These are phyloP conservation scores for Amanita jacksonii DNA, from an alignment of 768 basidiomycete species.

Conservation along the genomic window DNA sequence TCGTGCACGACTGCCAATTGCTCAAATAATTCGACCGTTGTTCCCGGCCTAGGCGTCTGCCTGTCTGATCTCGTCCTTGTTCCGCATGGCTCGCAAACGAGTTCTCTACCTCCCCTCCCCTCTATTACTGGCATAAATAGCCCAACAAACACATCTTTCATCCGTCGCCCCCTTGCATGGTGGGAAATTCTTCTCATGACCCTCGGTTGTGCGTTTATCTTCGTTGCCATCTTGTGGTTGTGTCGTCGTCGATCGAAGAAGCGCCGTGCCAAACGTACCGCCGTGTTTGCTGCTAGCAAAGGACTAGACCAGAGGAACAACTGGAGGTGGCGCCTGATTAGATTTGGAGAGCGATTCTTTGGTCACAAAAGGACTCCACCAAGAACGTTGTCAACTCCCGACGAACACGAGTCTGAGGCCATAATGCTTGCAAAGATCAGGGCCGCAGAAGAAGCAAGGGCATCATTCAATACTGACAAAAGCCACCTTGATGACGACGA, in stretches of 20 bases:
- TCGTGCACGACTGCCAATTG: constrained; percentile 59
- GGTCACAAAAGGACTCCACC: constrained; percentile 26
- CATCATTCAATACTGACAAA: neutral
- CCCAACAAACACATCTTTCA: constrained; percentile 29
- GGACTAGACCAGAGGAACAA: constrained; percentile 43
- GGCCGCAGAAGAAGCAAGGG: constrained; percentile 16
- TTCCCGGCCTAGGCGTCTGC: constrained; percentile 69
- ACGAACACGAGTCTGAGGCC: constrained; percentile 10
- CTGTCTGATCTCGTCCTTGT: constrained; percentile 56
- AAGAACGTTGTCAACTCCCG: neutral
- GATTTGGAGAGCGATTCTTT: constrained; percentile 35
- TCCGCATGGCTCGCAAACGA: constrained; percentile 36
- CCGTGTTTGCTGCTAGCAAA: constrained; percentile 52
- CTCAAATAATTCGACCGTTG: constrained; percentile 39
- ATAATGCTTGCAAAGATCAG: constrained; percentile 12
- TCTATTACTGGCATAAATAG: constrained; percentile 46
- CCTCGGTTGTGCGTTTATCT: constrained; percentile 72
- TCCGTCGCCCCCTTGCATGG: constrained; percentile 45
- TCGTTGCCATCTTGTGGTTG: constrained; percentile 52
- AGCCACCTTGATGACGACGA: constrained; percentile 5
- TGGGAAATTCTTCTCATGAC: constrained; percentile 84
- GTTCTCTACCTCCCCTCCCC: constrained; percentile 37
- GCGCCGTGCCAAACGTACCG: constrained; percentile 57
- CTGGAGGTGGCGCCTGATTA: constrained; percentile 46
- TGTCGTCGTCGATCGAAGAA: constrained; percentile 67